Evolutionary conservation across 2,329 filamentous ascomycete species (phyloP).

Genomic region (Calonectria pseudoturangicola): DNA sequence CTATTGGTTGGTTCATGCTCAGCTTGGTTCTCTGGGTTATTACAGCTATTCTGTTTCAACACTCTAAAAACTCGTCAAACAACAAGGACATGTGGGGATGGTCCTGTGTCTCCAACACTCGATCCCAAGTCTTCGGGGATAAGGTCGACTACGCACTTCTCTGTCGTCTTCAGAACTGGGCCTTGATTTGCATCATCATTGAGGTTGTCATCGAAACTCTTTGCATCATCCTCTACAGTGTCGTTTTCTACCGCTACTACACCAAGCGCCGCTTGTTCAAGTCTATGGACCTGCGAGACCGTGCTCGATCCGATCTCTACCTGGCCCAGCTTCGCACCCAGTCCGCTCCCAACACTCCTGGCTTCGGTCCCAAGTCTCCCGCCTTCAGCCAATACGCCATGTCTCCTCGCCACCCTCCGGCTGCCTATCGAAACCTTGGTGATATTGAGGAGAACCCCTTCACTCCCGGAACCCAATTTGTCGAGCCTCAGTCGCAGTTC

Average conservation of each 20-base stretch:
- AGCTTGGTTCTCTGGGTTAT: conserved; percentile 94
- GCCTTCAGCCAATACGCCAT: conserved; percentile 69
- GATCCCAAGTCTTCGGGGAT: conserved; percentile 83
- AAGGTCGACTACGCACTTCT: conserved; percentile 92
- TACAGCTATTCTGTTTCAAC: conserved; percentile 89
- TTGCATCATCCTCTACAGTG: conserved; percentile 92
- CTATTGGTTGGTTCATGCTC: conserved; percentile 94
- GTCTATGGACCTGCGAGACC: conserved; percentile 96
- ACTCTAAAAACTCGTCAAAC: conserved; percentile 79
- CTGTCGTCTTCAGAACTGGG: conserved; percentile 95
- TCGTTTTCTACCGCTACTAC: conserved; percentile 98
- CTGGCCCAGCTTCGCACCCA: conserved; percentile 89
- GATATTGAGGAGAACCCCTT: conserved; percentile 70
- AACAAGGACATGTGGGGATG: conserved; percentile 98
- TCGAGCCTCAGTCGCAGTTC: conserved; percentile 79
- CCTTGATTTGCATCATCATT: conserved; percentile 96
- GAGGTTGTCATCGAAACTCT: conserved; percentile 95
- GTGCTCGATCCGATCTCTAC: conserved; percentile 95
- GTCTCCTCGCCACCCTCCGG: conserved; percentile 77
- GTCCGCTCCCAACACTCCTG: conserved; percentile 95
- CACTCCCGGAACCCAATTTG: conserved; percentile 73
- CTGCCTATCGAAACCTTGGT: conserved; percentile 71
- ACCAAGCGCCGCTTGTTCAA: conserved; percentile 96
- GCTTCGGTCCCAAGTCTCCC: conserved; percentile 83
- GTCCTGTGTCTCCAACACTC: conserved; percentile 94